Evolutionary conservation across 371 early-diverging fungal species (phyloP).

Genomic region (Mucor velutinosus): DNA sequence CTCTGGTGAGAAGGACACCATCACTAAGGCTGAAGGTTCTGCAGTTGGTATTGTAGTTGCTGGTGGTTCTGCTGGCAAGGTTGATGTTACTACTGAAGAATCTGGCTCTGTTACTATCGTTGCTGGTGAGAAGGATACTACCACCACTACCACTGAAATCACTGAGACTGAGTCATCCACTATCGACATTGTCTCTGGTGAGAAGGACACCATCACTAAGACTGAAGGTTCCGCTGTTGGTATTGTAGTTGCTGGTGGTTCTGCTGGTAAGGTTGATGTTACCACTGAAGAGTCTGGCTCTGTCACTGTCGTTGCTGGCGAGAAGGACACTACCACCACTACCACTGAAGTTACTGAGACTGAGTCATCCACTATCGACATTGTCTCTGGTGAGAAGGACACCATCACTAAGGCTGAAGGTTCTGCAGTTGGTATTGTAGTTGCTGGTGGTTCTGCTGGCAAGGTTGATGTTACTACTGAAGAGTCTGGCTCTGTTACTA

Average conservation of each 20-base stretch:
- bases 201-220: background rate
- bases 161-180: background rate
- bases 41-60: no score
- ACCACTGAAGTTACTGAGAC: no score
- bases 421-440: no score
- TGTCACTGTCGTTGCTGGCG: no score
- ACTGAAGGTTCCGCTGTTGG: background rate
- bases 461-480: no score
- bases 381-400: no score
- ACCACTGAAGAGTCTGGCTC: background rate
- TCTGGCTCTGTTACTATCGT: background rate
- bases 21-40: background rate
- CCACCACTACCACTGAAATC: background rate
- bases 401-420: no score
- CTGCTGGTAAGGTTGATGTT: background rate
- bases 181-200: background rate
- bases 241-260: background rate
- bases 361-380: no score
- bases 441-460: no score
- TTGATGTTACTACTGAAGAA: background rate
- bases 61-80: no score
- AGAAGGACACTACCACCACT: no score
- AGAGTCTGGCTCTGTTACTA: no score
- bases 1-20: background rate
- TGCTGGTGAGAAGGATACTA: background rate